Conservation (phyloP, 2,329 filamentous ascomycete species). For the Fusarium anthophilum region DNA sequence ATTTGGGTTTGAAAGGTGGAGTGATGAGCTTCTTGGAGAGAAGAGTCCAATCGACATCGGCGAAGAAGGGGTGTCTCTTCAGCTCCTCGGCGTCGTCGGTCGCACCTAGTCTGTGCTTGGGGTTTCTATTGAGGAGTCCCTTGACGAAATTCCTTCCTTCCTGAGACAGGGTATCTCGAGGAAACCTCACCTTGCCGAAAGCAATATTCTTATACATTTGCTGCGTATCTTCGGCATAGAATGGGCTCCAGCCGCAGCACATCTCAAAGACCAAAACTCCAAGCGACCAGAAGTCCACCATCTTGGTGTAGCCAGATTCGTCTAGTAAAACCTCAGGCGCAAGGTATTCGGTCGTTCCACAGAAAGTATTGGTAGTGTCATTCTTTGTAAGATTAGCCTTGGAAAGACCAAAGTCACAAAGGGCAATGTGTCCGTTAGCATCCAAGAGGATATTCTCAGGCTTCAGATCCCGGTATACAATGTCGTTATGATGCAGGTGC, state of each 20-base stretch:
- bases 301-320: slow-evolving; percentile 98
- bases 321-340: slow-evolving; percentile 95
- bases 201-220: slow-evolving; percentile 99
- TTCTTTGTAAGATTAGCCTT: slow-evolving; percentile 98
- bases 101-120: slow-evolving; percentile 92
- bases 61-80: slow-evolving; percentile 94
- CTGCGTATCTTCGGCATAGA: slow-evolving; percentile 98
- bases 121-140: slow-evolving; percentile 94
- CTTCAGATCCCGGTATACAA: slow-evolving; percentile 97
- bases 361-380: slow-evolving; percentile 98
- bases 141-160: slow-evolving; percentile 99
- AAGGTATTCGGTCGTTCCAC: slow-evolving; percentile 96
- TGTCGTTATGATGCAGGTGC: slow-evolving; percentile 95
- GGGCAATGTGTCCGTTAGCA: slow-evolving; percentile 95
- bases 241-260: slow-evolving; percentile 99
- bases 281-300: slow-evolving; percentile 99
- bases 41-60: slow-evolving; percentile 91
- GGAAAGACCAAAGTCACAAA: slow-evolving; percentile 97
- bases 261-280: slow-evolving; percentile 98
- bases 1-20: slow-evolving; percentile 96
- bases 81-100: slow-evolving; percentile 92
- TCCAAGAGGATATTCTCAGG: slow-evolving; percentile 97
- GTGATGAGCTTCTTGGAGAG: slow-evolving; percentile 91
- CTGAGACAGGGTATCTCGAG: slow-evolving; percentile 89
- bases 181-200: slow-evolving; percentile 97